Evolutionary conservation across 2,329 filamentous ascomycete genomes (phyloP).

Genomic region (Colletotrichum cereale): DNA sequence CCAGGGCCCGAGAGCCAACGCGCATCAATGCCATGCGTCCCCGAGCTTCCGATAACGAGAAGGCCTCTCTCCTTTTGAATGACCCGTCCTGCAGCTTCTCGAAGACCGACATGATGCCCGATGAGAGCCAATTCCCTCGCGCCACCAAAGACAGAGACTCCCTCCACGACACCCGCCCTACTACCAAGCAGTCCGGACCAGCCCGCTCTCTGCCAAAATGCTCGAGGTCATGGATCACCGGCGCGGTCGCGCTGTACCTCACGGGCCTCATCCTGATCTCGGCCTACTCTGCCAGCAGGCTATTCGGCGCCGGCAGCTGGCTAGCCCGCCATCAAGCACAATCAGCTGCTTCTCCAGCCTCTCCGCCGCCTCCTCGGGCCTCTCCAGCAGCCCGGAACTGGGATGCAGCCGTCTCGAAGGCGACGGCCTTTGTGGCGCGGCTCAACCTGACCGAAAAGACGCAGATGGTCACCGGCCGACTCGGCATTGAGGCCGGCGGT

Average conservation of each 20-base stretch:
- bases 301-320: slow-evolving; percentile 39
- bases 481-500: slow-evolving; percentile 79
- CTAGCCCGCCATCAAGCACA: slow-evolving; percentile 30
- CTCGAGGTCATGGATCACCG: slow-evolving; percentile 27
- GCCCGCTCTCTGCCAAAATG: slow-evolving; percentile 17
- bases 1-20: slow-evolving; percentile 31
- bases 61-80: slow-evolving; percentile 35
- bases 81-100: slow-evolving; percentile 38
- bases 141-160: background rate
- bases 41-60: slow-evolving; percentile 31
- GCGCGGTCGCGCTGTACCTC: slow-evolving; percentile 36
- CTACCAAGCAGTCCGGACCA: background rate
- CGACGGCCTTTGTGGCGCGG: slow-evolving; percentile 73
- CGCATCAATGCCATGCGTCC: slow-evolving; percentile 37
- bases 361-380: slow-evolving; percentile 13
- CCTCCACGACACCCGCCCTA: background rate
- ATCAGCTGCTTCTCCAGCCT: slow-evolving; percentile 27
- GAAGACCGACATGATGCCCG: slow-evolving; percentile 38
- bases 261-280: slow-evolving; percentile 41
- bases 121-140: slow-evolving; percentile 22
- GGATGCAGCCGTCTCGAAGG: slow-evolving; percentile 78
- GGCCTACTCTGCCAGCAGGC: slow-evolving; percentile 36
- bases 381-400: slow-evolving; percentile 56
- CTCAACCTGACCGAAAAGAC: slow-evolving; percentile 84
- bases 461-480: slow-evolving; percentile 79